These are phyloP conservation scores for Pulveroboletus sp. DNA, from an alignment of 768 basidiomycete species.

Conservation along the genomic window DNA sequence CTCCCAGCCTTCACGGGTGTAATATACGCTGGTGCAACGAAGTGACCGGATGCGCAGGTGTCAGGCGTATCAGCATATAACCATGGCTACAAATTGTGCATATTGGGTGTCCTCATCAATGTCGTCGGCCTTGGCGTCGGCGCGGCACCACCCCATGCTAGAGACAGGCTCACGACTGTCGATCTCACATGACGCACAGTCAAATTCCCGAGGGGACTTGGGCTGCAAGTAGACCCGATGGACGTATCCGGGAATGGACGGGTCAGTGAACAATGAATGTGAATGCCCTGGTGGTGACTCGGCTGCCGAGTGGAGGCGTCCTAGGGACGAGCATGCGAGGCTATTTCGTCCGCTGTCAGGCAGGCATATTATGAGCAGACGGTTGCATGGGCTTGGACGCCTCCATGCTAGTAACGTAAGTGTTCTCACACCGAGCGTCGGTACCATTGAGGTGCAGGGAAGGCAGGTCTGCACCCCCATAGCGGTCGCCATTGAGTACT, in stretches of 20 bases:
- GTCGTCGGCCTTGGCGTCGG: neutral
- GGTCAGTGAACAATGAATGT: no score
- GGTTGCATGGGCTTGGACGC: neutral
- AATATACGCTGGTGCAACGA: neutral
- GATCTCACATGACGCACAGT: no score
- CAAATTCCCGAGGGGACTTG: no score
- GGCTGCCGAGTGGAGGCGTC: neutral
- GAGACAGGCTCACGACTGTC: neutral
- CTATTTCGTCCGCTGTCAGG: constrained; percentile 13
- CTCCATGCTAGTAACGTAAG: no score
- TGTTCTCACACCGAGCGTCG: no score
- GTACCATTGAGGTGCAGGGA: no score
- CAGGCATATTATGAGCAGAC: neutral
- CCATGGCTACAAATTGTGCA: constrained; percentile 11
- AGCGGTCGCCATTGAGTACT: no score
- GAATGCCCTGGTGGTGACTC: neutral
- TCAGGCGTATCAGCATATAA: constrained; percentile 12
- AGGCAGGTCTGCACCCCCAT: no score
- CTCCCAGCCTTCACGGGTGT: neutral
- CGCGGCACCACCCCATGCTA: neutral
- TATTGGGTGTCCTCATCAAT: constrained; percentile 1
- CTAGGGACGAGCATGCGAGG: neutral
- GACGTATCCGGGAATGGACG: neutral
- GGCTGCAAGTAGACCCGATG: neutral
- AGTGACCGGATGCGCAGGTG: neutral